A percentile compares a stretch with the other conserved stretches of the same genome.
phyloP scores from a whole-genome alignment of 192 early-diverging fungal species.

The Chytriomyces sp. region DNA sequence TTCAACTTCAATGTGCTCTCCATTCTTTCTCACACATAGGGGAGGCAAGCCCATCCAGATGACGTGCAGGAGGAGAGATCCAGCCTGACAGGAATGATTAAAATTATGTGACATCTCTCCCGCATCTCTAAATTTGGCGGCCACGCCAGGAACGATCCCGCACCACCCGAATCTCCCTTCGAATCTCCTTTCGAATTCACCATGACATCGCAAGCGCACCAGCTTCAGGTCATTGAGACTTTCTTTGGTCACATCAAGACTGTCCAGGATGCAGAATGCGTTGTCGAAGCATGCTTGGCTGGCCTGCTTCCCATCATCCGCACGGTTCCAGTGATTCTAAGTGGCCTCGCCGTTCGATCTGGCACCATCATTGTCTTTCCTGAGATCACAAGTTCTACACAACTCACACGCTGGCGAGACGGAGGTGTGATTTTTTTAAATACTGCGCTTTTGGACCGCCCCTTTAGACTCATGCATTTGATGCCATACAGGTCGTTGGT shows the following conservation, averaged over 20 bases:
- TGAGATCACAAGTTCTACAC: neutral
- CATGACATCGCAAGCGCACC: no score
- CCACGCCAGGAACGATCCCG: no score
- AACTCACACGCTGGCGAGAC: constrained; percentile 16
- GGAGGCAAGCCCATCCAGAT: no score
- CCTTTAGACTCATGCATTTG: neutral
- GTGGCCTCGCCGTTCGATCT: constrained; percentile 11
- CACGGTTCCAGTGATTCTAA: neutral
- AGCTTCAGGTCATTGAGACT: neutral
- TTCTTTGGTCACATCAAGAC: neutral
- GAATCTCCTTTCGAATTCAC: no score
- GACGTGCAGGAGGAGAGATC: no score
- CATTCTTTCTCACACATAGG: no score
- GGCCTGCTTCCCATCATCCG: neutral
- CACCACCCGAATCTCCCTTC: no score
- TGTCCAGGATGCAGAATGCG: neutral
- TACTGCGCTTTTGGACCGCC: neutral
- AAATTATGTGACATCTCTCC: no score
- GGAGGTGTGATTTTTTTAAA: neutral
- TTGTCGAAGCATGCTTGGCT: neutral
- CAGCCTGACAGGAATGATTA: no score
- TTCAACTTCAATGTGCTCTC: no score
- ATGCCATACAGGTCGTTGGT: no score
- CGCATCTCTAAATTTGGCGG: no score
- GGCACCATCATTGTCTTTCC: constrained; percentile 31